A percentile compares a stretch with the other conserved stretches of the same genome.
Conservation (phyloP, 1,284 basidiomycete species). For the Melanopsichium pennsylvanicum region DNA sequence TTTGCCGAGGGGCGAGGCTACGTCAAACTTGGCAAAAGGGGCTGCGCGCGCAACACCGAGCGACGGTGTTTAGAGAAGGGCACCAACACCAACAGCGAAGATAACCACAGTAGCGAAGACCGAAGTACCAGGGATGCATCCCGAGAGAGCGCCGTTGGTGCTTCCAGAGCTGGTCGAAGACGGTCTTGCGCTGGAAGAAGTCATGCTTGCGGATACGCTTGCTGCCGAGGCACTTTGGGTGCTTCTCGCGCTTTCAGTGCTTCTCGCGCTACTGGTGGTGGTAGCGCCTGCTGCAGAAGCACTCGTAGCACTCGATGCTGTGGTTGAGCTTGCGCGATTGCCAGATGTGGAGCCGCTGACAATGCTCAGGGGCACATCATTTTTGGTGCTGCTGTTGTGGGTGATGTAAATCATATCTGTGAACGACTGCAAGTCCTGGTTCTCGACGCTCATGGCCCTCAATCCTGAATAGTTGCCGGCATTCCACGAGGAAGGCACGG, state of each 20-base stretch:
- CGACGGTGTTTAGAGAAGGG: slow-evolving; percentile 15
- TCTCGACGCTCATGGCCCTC: slow-evolving; percentile 35
- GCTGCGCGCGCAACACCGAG: no score
- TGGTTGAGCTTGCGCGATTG: slow-evolving; percentile 5
- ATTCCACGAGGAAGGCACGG: slow-evolving; percentile 50
- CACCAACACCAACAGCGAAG: slow-evolving; percentile 13
- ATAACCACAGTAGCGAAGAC: slow-evolving; percentile 8
- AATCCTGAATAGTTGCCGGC: slow-evolving; percentile 48
- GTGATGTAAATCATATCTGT: slow-evolving; percentile 54
- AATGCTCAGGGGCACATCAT: slow-evolving; percentile 17
- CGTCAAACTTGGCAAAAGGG: no score
- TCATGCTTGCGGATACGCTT: slow-evolving; percentile 9
- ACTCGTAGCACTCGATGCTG: slow-evolving; percentile 15
- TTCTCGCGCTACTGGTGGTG: slow-evolving; percentile 7
- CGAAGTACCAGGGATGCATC: neutral
- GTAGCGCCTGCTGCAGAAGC: neutral
- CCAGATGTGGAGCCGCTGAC: slow-evolving; percentile 25
- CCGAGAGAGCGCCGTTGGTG: slow-evolving; percentile 23
- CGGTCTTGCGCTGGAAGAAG: slow-evolving; percentile 8
- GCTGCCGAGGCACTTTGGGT: slow-evolving; percentile 10
- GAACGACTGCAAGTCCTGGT: slow-evolving; percentile 44
- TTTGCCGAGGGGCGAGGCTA: no score
- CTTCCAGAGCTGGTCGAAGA: neutral
- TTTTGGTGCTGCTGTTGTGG: slow-evolving; percentile 31
- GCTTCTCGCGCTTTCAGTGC: slow-evolving; percentile 6